Conservation (phyloP, 768 basidiomycete genomes). For the Podaxis carcinomalis region DNA sequence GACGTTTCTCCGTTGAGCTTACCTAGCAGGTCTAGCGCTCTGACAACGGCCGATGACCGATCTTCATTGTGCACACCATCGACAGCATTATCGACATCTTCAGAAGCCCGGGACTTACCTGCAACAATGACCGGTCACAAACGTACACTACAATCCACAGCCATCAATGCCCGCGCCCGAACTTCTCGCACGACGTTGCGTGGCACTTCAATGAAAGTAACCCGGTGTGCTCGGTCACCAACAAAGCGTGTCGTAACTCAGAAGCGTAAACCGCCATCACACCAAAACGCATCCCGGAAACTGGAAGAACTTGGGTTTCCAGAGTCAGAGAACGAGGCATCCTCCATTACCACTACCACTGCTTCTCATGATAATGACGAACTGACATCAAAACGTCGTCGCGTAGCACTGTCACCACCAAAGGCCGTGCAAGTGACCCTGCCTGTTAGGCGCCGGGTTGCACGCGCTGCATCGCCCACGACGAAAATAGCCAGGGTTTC, state of each 20-base stretch:
- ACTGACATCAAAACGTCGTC: slow-evolving; percentile 1
- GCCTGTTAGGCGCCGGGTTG: background rate
- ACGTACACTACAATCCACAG: background rate
- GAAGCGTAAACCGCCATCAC: background rate
- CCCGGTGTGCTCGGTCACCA: background rate
- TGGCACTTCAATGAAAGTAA: background rate
- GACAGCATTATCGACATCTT: slow-evolving; percentile 35
- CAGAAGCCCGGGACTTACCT: background rate
- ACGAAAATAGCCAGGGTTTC: background rate
- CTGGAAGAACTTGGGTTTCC: background rate
- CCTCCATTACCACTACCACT: background rate
- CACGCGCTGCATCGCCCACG: background rate
- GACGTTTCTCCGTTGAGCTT: slow-evolving; percentile 19
- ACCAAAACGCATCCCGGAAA: background rate
- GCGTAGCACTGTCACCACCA: background rate
- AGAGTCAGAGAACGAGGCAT: background rate
- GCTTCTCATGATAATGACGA: background rate
- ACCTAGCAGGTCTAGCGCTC: slow-evolving; percentile 29
- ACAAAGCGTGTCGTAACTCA: background rate
- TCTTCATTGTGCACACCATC: slow-evolving; percentile 36
- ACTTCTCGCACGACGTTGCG: background rate
- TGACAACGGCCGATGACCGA: slow-evolving; percentile 34
- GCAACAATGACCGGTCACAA: background rate
- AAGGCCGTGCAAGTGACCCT: background rate
- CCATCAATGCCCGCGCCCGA: background rate